A percentile compares a stretch with the other conserved stretches of the same genome.
Evolutionary conservation across 257 asterid species (phyloP).

Genomic region (Solanum chmielewskii): DNA sequence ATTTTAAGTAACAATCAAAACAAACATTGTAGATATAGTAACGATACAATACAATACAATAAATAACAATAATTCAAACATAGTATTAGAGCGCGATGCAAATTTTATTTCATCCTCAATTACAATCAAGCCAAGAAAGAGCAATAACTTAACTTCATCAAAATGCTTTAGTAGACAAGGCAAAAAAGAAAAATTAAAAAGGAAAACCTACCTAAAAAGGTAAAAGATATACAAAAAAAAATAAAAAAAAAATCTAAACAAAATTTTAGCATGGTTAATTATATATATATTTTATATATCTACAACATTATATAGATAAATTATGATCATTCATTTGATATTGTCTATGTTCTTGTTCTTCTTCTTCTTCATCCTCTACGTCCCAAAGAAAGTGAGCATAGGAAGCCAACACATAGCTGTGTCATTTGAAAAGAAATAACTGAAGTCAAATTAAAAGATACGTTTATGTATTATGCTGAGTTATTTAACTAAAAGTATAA

Average conservation of each 20-base stretch:
- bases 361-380: conserved; percentile 13
- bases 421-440: neutral
- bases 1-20: no score
- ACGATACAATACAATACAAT: no score
- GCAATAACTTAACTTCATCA: neutral
- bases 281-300: neutral
- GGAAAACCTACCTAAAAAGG: neutral
- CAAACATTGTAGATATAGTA: no score
- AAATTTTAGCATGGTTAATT: neutral
- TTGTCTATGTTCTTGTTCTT: neutral
- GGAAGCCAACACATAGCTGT: conserved; percentile 44
- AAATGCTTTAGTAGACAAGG: neutral
- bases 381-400: conserved; percentile 61
- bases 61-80: neutral
- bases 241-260: no score
- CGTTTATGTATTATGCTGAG: neutral
- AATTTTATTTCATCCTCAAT: neutral
- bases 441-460: neutral
- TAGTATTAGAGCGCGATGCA: neutral
- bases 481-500: neutral
- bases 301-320: neutral
- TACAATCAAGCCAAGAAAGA: neutral
- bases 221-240: neutral
- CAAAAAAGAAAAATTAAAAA: neutral
- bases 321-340: neutral